A percentile compares a stretch with the other conserved stretches of the same genome.
Conservation (phyloP, 805 yeast genomes). For the Ogataea naganishii region DNA sequence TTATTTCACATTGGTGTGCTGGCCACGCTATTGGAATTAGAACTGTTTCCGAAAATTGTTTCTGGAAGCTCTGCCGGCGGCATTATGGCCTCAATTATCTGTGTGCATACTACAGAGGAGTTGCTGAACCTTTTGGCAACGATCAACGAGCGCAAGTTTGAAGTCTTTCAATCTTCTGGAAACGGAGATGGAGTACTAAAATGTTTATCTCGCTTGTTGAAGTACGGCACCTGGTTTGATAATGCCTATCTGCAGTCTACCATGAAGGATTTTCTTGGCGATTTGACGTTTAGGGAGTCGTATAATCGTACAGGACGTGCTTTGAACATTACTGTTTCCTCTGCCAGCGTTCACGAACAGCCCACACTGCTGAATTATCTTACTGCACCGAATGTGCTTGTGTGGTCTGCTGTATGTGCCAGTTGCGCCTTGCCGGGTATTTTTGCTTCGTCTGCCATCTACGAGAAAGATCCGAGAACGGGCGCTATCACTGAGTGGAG, state of each 20-base stretch:
- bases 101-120: slow-evolving; percentile 74
- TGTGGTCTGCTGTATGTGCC: slow-evolving; percentile 88
- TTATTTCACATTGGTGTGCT: slow-evolving; percentile 88
- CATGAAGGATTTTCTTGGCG: slow-evolving; percentile 74
- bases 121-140: slow-evolving; percentile 46
- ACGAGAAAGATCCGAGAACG: slow-evolving; percentile 72
- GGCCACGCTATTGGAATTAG: slow-evolving; percentile 64
- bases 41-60: slow-evolving; percentile 74
- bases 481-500: slow-evolving; percentile 77
- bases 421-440: slow-evolving; percentile 92
- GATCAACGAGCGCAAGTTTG: slow-evolving; percentile 49
- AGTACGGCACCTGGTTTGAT: slow-evolving; percentile 87
- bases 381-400: slow-evolving; percentile 73
- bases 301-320: slow-evolving; percentile 90
- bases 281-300: slow-evolving; percentile 88
- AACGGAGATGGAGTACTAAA: slow-evolving; percentile 42
- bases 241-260: slow-evolving; percentile 62
- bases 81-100: slow-evolving; percentile 81
- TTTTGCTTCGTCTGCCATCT: slow-evolving; percentile 77
- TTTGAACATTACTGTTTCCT: slow-evolving; percentile 89
- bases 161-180: slow-evolving; percentile 40
- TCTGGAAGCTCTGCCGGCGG: slow-evolving; percentile 97
- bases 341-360: slow-evolving; percentile 86
- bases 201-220: slow-evolving; percentile 55
- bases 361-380: slow-evolving; percentile 73